phyloP scores from a whole-genome alignment of 179 eudicot genomes.

The Beta corolliflora region DNA sequence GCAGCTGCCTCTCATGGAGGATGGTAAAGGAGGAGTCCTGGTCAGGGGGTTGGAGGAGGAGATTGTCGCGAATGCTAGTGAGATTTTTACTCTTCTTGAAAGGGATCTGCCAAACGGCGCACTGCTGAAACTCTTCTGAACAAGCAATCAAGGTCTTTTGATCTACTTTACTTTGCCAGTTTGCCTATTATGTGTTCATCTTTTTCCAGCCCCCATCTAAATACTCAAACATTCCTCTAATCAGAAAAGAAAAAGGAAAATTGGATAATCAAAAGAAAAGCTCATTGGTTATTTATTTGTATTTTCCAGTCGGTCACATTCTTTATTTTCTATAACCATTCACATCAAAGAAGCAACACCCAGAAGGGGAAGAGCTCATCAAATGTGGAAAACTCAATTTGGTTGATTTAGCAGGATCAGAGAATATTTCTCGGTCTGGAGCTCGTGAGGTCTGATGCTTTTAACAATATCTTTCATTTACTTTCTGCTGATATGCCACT shows the following conservation, averaged over 20 bases:
- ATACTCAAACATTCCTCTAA: neutral
- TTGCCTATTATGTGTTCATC: neutral
- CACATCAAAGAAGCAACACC: slow-evolving; percentile 99
- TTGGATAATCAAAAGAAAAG: neutral
- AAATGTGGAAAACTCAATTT: slow-evolving; percentile 96
- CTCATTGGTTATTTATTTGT: slow-evolving; percentile 16
- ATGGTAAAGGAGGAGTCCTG: slow-evolving; percentile 97
- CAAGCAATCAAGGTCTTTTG: slow-evolving; percentile 88
- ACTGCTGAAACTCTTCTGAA: slow-evolving; percentile 98
- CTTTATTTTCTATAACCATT: slow-evolving; percentile 91
- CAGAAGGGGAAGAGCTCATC: slow-evolving; percentile 98
- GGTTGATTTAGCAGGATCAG: slow-evolving; percentile 98
- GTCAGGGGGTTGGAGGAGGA: slow-evolving; percentile 98
- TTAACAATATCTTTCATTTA: slow-evolving; percentile 2
- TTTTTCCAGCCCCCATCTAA: neutral
- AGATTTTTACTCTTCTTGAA: slow-evolving; percentile 92
- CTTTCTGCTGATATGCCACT: neutral
- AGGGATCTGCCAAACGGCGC: slow-evolving; percentile 96
- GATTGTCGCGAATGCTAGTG: slow-evolving; percentile 88
- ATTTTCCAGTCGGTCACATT: slow-evolving; percentile 88
- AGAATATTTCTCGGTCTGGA: slow-evolving; percentile 97
- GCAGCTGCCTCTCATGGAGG: slow-evolving; percentile 94
- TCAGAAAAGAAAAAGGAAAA: neutral
- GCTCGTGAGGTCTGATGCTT: slow-evolving; percentile 80
- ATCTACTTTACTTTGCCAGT: neutral